Evolutionary conservation across 805 yeast species (phyloP), one percentile per base, ranked within the genome.

Genomic region (Saccharomycopsis javanensis): DNA sequence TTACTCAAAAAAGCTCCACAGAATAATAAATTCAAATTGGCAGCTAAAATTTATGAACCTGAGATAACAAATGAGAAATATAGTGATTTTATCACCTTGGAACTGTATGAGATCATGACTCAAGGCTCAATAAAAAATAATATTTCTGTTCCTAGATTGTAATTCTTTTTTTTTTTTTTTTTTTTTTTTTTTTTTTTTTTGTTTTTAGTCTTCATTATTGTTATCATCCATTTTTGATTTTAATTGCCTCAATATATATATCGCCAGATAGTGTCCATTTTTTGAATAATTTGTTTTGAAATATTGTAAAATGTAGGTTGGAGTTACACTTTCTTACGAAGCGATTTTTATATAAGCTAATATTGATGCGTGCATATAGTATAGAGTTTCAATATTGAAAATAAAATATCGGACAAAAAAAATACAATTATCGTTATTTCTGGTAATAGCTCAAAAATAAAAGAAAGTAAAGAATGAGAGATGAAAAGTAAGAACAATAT

Each of bases 61-160:
- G 87, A 82, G 69, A 79, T 82, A 64, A 72, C 79, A 64, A 83
- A 79, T 64, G 82, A 82, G 68, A 75, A 72, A 63, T 82, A 79
- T 72, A 75, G 80, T 57, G 85, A 83, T 65, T 83, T 84, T 72
- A 77, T 84, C 65, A 84, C 89, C 57, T 78, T 85, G 46, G 74
- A 80, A 70, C 75, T 83, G 64, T 82, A 82, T 68, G 82, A 79
- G 61, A 79, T 76, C 56, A 75, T 81, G 60, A 77, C 80, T 61
- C 76, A 58, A 37, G 23, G 45, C 10, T 60, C 61, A 34, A 62
- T 61, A 20, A 48, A 25, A 11, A 51, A 55, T 45, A 50, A 37
- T 31, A 55, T 58, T 48, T 53, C 35, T 7, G 57, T 56, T 15
- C 33, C 51, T 20, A 57, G 56, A 33, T 57, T 60, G 48, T 57